These are phyloP conservation scores for Mortierella sp. DNA, from an alignment of 371 early-diverging fungal species.

Conservation along the genomic window DNA sequence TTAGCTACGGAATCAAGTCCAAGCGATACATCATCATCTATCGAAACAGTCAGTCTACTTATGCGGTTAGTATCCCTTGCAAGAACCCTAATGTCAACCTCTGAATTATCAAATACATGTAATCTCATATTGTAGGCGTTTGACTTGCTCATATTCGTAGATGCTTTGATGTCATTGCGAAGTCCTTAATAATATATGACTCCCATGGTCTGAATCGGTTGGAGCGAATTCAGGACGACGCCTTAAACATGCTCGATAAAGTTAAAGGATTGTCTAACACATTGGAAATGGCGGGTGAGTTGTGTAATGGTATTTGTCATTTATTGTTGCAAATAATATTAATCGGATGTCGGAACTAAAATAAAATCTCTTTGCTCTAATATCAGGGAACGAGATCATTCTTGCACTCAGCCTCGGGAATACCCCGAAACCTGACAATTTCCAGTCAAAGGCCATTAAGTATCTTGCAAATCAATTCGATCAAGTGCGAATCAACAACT, in stretches of 20 bases:
- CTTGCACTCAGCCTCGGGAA: slow-evolving; percentile 32
- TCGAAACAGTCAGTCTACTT: slow-evolving; percentile 18
- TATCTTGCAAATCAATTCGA: slow-evolving; percentile 27
- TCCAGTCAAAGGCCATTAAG: slow-evolving; percentile 28
- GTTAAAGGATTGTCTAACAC: slow-evolving; percentile 8
- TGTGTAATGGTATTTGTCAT: neutral
- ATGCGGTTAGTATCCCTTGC: slow-evolving; percentile 23
- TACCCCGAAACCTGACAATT: slow-evolving; percentile 10
- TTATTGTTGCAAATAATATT: neutral
- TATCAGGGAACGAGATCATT: slow-evolving; percentile 34
- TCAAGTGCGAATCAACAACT: slow-evolving; percentile 4
- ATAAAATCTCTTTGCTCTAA: neutral
- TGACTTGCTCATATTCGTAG: slow-evolving; percentile 5
- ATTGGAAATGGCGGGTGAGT: slow-evolving; percentile 8
- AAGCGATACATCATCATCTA: neutral
- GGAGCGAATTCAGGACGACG: slow-evolving; percentile 16
- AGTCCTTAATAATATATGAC: slow-evolving; percentile 19
- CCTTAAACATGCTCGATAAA: slow-evolving; percentile 16
- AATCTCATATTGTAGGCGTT: neutral
- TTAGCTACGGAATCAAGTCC: slow-evolving; percentile 6
- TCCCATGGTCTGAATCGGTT: slow-evolving; percentile 13
- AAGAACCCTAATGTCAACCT: neutral
- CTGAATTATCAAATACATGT: no score
- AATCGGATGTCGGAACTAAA: neutral
- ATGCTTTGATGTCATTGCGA: slow-evolving; percentile 36